Evolutionary conservation across 164 flowering plant genomes (phyloP).

Genomic region (Kalanchoe fedtschenkoi): DNA sequence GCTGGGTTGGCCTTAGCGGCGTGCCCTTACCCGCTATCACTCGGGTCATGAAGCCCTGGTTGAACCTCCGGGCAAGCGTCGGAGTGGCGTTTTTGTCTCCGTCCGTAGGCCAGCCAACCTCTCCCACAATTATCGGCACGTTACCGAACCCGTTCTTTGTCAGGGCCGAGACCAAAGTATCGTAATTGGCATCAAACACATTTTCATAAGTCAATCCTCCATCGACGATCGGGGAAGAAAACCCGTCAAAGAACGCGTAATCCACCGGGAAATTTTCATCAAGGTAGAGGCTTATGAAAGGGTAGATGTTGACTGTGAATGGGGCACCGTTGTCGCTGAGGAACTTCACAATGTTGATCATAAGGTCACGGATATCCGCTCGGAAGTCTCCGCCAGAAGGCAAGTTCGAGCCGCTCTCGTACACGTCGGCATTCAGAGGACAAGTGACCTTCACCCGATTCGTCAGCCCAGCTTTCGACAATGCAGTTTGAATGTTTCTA

Average conservation of each 20-base stretch:
- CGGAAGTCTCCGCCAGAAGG: slow-evolving; percentile 16
- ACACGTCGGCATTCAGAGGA: slow-evolving; percentile 17
- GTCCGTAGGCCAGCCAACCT: slow-evolving; percentile 14
- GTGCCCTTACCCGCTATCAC: slow-evolving; percentile 9
- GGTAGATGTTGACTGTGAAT: slow-evolving; percentile 16
- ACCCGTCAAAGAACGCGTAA: slow-evolving; percentile 14
- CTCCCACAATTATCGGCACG: slow-evolving; percentile 13
- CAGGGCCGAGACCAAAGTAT: slow-evolving; percentile 12
- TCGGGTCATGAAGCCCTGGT: slow-evolving; percentile 13
- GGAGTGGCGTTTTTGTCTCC: slow-evolving; percentile 13
- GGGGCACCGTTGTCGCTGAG: slow-evolving; percentile 11
- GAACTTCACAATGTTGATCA: slow-evolving; percentile 14
- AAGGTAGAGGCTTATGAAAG: slow-evolving; percentile 14
- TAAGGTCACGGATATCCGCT: slow-evolving; percentile 14
- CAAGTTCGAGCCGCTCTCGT: slow-evolving; percentile 4
- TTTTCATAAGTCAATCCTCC: slow-evolving; percentile 10
- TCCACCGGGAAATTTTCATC: slow-evolving; percentile 14
- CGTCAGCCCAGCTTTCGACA: slow-evolving; percentile 38
- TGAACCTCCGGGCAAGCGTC: slow-evolving; percentile 9
- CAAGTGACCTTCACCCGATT: slow-evolving; percentile 13
- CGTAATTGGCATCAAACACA: slow-evolving; percentile 15
- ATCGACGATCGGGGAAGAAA: slow-evolving; percentile 9
- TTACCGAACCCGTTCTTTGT: slow-evolving; percentile 11
- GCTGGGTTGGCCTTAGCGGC: slow-evolving; percentile 9
- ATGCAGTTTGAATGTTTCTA: slow-evolving; percentile 72